Percentiles rank a stretch among this genome's conserved stretches.
Evolutionary conservation across 2,329 filamentous ascomycete species (phyloP).

Genomic region (Aspergillus vadensis): DNA sequence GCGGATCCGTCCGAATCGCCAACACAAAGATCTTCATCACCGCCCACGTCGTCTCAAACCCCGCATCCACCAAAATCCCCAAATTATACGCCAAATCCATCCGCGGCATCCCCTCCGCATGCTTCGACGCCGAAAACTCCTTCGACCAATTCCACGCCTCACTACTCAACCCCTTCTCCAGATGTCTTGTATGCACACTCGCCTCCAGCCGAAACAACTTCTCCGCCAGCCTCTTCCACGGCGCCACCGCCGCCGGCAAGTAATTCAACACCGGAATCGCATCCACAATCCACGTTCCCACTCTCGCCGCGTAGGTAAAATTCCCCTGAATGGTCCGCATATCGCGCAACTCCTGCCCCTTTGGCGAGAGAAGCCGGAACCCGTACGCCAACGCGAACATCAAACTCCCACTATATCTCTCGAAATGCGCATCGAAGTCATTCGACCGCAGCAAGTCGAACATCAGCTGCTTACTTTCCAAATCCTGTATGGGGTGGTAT

Average conservation of each 20-base stretch:
- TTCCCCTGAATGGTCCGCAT: conserved; percentile 50
- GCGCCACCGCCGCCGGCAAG: conserved; percentile 40
- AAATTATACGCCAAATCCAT: conserved; percentile 50
- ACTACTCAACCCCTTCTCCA: conserved; percentile 13
- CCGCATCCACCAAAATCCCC: conserved; percentile 51
- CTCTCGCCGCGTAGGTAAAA: conserved; percentile 51
- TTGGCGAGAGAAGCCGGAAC: conserved; percentile 44
- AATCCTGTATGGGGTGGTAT: conserved; percentile 48
- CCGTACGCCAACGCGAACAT: conserved; percentile 56
- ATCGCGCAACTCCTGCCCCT: conserved; percentile 49
- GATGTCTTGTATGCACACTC: conserved; percentile 24
- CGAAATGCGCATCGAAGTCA: conserved; percentile 50
- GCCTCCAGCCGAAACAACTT: conserved; percentile 20
- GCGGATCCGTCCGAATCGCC: conserved; percentile 48
- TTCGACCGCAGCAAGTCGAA: conserved; percentile 43
- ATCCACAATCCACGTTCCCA: conserved; percentile 48
- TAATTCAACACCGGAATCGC: conserved; percentile 46
- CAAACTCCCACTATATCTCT: conserved; percentile 53
- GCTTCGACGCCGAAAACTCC: conserved; percentile 27
- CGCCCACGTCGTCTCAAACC: conserved; percentile 51
- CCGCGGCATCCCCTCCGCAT: conserved; percentile 46
- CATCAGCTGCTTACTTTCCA: conserved; percentile 51
- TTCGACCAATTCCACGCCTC: conserved; percentile 33
- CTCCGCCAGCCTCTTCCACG: conserved; percentile 39
- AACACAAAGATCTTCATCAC: conserved; percentile 52